These are phyloP conservation scores for Mesembryanthemum crystallinum DNA, from an alignment of 148 eudicot genomes.

Conservation along the genomic window DNA sequence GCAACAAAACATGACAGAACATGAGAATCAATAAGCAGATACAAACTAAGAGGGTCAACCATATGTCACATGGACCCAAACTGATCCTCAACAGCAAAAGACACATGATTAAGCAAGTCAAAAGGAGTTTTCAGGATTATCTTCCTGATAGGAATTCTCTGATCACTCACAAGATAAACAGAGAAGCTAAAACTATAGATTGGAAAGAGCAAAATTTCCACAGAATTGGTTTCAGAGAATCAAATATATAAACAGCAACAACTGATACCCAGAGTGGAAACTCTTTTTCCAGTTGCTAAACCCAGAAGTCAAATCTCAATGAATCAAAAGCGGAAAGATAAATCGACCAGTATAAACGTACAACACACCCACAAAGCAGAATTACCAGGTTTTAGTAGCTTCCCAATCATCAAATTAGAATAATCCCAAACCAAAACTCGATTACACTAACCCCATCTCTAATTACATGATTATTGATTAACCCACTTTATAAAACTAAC, in stretches of 20 bases:
- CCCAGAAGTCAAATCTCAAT: constrained; percentile 16
- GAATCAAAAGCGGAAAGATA: constrained; percentile 4
- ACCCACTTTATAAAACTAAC: neutral
- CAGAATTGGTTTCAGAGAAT: neutral
- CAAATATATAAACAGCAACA: neutral
- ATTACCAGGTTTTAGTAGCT: neutral
- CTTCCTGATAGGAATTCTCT: neutral
- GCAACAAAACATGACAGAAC: neutral
- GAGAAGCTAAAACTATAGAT: neutral
- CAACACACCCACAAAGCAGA: neutral
- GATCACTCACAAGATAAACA: neutral
- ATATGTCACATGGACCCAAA: constrained; percentile 7
- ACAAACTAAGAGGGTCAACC: constrained; percentile 18
- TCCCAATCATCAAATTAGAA: neutral
- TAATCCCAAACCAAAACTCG: neutral
- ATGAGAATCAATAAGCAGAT: constrained; percentile 8
- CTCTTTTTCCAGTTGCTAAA: neutral
- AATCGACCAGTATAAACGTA: constrained; percentile 2
- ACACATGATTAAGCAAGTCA: neutral
- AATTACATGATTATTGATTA: neutral
- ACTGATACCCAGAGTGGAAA: constrained; percentile 1
- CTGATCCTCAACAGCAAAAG: neutral
- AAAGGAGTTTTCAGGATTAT: neutral
- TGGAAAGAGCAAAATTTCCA: constrained; percentile 6
- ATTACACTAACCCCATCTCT: constrained; percentile 5